Conservation (phyloP, 306 rosid genomes). For the Notholithocarpus densiflorus region DNA sequence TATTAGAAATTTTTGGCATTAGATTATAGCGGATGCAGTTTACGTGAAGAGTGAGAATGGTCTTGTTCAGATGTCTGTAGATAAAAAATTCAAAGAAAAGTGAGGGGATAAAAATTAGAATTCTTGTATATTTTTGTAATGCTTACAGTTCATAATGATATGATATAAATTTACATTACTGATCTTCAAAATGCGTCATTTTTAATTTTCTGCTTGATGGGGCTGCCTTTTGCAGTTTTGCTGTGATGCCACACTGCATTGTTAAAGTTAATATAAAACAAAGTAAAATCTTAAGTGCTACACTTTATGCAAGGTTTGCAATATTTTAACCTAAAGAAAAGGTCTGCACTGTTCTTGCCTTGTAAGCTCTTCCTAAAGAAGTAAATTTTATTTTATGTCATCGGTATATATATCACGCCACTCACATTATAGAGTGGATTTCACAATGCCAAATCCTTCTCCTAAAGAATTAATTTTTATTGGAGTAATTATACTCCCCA, state of each 20-base stretch:
- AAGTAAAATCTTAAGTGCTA: background rate
- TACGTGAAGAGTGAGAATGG: slow-evolving; percentile 47
- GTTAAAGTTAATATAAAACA: no score
- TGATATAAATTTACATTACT: slow-evolving; percentile 13
- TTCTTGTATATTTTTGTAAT: slow-evolving; percentile 36
- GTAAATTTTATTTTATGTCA: no score
- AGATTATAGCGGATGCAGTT: slow-evolving; percentile 53
- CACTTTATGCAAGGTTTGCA: background rate
- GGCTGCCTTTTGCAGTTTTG: no score
- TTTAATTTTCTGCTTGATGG: background rate
- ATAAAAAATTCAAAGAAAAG: slow-evolving; percentile 31
- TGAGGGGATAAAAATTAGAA: slow-evolving; percentile 29
- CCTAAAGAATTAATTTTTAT: no score
- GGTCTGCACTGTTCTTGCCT: no score
- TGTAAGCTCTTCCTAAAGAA: no score
- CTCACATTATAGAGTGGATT: no score
- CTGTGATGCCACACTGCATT: no score
- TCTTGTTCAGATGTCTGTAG: slow-evolving; percentile 34
- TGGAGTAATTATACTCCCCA: no score
- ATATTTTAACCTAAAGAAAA: no score
- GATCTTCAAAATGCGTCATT: background rate
- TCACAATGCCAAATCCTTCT: no score
- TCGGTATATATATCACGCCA: no score
- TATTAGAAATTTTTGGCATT: slow-evolving; percentile 60
- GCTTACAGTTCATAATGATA: slow-evolving; percentile 27